Evolutionary conservation across 1,139 yeast species (phyloP).

Genomic region (Zygoascus sp.): DNA sequence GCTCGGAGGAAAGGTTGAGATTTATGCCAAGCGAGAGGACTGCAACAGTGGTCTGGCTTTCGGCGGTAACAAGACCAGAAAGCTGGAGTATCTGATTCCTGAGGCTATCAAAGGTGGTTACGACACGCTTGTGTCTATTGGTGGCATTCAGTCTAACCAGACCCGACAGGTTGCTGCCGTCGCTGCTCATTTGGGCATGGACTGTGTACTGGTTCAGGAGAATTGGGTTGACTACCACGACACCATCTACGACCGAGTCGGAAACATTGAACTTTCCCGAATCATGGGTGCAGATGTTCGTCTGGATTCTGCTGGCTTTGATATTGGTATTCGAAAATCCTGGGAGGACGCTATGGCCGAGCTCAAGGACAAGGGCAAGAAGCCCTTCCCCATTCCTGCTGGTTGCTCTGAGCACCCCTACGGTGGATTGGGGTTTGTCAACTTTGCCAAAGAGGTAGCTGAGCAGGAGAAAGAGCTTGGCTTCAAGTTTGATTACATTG

Average conservation of each 20-base stretch:
- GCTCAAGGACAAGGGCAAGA: slow-evolving; percentile 10
- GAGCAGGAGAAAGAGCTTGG: slow-evolving; percentile 14
- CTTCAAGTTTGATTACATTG: slow-evolving; percentile 13
- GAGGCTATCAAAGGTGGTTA: slow-evolving; percentile 12
- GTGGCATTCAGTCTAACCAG: slow-evolving; percentile 12
- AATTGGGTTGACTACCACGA: slow-evolving; percentile 12
- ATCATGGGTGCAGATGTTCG: slow-evolving; percentile 12
- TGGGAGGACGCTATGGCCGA: slow-evolving; percentile 11
- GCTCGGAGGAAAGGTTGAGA: slow-evolving; percentile 9
- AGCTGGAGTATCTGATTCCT: slow-evolving; percentile 10
- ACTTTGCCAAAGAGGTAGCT: slow-evolving; percentile 11
- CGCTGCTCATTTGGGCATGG: slow-evolving; percentile 12
- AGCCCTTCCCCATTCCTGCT: slow-evolving; percentile 13
- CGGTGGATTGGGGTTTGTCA: slow-evolving; percentile 12
- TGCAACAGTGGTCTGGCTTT: slow-evolving; percentile 12
- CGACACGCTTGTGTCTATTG: slow-evolving; percentile 10
- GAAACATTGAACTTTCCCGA: slow-evolving; percentile 11
- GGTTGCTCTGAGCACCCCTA: slow-evolving; percentile 14
- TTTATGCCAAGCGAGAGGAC: slow-evolving; percentile 11
- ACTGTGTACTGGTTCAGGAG: slow-evolving; percentile 11
- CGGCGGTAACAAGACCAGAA: slow-evolving; percentile 12
- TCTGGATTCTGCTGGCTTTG: slow-evolving; percentile 10
- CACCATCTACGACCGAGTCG: slow-evolving; percentile 10
- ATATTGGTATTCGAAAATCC: slow-evolving; percentile 10
- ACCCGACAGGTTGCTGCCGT: slow-evolving; percentile 12